A percentile compares a stretch with the other conserved stretches of the same genome.
phyloP scores from a whole-genome alignment of 495 filamentous ascomycete species.

The Pyrenula aspistea region DNA sequence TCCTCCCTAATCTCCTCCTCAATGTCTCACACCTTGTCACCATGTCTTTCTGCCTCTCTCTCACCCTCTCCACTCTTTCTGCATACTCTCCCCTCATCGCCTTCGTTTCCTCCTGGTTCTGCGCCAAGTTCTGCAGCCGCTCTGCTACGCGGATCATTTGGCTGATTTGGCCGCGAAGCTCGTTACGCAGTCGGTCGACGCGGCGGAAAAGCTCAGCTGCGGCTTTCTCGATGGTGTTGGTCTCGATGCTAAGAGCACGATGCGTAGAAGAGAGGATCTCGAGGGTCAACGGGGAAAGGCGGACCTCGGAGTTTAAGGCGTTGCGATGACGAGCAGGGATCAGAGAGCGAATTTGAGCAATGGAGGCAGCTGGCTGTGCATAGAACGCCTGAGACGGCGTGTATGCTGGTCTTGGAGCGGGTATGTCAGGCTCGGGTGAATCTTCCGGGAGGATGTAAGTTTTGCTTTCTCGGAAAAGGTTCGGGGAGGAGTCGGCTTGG shows the following conservation, averaged over 20 bases:
- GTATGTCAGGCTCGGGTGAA: constrained; percentile 6
- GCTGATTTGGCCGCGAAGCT: constrained; percentile 59
- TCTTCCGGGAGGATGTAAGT: constrained; percentile 18
- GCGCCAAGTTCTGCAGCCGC: constrained; percentile 48
- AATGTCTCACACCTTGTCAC: constrained; percentile 51
- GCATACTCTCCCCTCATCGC: constrained; percentile 37
- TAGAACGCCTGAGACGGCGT: constrained; percentile 57
- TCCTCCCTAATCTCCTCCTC: constrained; percentile 43
- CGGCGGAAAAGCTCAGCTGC: constrained; percentile 74
- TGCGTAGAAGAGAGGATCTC: constrained; percentile 68
- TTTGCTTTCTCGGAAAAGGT: constrained; percentile 12
- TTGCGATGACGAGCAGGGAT: constrained; percentile 34
- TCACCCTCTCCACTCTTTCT: constrained; percentile 48
- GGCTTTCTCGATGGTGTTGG: constrained; percentile 54
- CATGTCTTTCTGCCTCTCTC: constrained; percentile 46
- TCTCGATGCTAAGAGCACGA: constrained; percentile 60
- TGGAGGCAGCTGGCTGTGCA: constrained; percentile 1
- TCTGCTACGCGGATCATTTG: constrained; percentile 54
- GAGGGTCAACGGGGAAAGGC: constrained; percentile 63
- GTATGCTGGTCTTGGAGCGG: constrained; percentile 51
- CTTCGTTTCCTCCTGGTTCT: constrained; percentile 26
- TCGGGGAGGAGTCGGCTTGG: constrained; percentile 25
- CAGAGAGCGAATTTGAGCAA: not conserved
- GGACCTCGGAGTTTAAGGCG: constrained; percentile 55
- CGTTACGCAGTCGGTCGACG: constrained; percentile 58